A percentile compares a stretch with the other conserved stretches of the same genome.
phyloP scores from a whole-genome alignment of 2,329 filamentous ascomycete genomes.

The Graphilbum sp. region DNA sequence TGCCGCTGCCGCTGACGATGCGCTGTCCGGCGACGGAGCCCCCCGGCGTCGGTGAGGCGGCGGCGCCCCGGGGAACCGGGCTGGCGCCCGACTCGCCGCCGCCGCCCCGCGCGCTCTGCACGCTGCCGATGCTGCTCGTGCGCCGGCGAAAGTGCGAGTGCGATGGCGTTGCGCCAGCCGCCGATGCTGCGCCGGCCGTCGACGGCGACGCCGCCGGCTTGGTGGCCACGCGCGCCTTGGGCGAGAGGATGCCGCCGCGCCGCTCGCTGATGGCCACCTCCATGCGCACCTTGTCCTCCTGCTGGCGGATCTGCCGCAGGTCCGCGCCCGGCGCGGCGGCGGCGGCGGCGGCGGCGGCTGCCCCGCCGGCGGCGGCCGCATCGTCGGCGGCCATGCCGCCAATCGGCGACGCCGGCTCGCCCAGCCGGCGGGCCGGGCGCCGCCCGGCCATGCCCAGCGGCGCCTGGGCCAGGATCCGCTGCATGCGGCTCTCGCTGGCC shows the following conservation, averaged over 20 bases:
- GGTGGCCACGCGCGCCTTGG: conserved; percentile 16
- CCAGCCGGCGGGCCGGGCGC: conserved; percentile 8
- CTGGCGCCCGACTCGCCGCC: too few relatives aligned
- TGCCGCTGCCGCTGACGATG: too few relatives aligned
- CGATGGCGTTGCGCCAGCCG: too few relatives aligned
- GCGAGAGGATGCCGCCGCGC: conserved; percentile 17
- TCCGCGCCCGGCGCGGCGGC: conserved; percentile 14
- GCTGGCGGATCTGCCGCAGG: conserved; percentile 12
- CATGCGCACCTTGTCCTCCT: conserved; percentile 12
- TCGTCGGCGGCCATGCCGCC: conserved; percentile 8
- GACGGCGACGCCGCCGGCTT: conserved; percentile 17
- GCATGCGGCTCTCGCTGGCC: conserved; percentile 9
- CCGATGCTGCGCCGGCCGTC: too few relatives aligned
- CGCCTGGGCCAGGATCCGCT: conserved; percentile 10
- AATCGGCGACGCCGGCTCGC: not conserved
- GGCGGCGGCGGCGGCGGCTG: conserved; percentile 5
- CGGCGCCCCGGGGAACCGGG: too few relatives aligned
- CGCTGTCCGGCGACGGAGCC: too few relatives aligned
- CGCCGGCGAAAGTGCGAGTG: too few relatives aligned
- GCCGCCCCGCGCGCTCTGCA: too few relatives aligned
- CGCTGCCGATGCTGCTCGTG: too few relatives aligned
- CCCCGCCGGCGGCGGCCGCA: conserved; percentile 9
- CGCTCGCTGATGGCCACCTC: conserved; percentile 13
- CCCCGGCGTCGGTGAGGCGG: too few relatives aligned
- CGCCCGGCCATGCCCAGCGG: conserved; percentile 12